These are phyloP conservation scores for Chaetomiaceae sp. DNA, from an alignment of 2,329 filamentous ascomycete species.

Conservation along the genomic window DNA sequence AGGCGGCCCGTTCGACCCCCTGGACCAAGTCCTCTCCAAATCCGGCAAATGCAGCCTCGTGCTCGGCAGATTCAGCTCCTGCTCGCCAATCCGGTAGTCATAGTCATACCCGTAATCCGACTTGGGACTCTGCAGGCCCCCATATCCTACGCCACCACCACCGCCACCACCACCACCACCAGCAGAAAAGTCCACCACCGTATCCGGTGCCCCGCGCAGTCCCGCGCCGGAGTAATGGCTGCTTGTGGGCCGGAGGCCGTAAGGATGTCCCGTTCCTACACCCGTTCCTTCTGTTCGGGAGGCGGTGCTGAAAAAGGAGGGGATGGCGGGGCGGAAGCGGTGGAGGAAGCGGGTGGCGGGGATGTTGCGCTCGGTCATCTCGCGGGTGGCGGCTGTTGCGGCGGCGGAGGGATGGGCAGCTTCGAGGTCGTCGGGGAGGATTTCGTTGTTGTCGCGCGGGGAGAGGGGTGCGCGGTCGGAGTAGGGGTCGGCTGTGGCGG, in stretches of 20 bases:
- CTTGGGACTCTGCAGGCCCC: slow-evolving; percentile 43
- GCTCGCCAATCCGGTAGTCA: slow-evolving; percentile 36
- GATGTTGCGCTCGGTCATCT: slow-evolving; percentile 30
- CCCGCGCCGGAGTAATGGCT: slow-evolving; percentile 28
- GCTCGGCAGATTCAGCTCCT: slow-evolving; percentile 39
- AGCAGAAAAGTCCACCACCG: slow-evolving; percentile 19
- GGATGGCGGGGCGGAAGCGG: slow-evolving; percentile 31
- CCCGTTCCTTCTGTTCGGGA: background rate
- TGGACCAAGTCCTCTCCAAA: slow-evolving; percentile 38
- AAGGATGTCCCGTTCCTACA: too few relatives aligned
- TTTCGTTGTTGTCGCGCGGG: slow-evolving; percentile 8
- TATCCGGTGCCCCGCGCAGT: slow-evolving; percentile 19
- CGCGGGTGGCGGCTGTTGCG: slow-evolving; percentile 3
- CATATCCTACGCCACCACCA: too few relatives aligned
- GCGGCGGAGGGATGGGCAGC: slow-evolving; percentile 18
- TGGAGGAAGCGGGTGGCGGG: slow-evolving; percentile 26
- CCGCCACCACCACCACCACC: too few relatives aligned
- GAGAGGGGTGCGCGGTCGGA: slow-evolving; percentile 23
- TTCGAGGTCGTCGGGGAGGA: slow-evolving; percentile 24
- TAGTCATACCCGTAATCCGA: slow-evolving; percentile 42
- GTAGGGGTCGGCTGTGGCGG: slow-evolving; percentile 3
- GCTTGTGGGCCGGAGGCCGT: slow-evolving; percentile 26
- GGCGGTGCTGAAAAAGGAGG: slow-evolving; percentile 27
- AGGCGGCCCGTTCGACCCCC: slow-evolving; percentile 32
- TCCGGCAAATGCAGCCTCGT: slow-evolving; percentile 41